Evolutionary conservation across 805 yeast species (phyloP).

Genomic region (Tanozyma kutaoensis): DNA sequence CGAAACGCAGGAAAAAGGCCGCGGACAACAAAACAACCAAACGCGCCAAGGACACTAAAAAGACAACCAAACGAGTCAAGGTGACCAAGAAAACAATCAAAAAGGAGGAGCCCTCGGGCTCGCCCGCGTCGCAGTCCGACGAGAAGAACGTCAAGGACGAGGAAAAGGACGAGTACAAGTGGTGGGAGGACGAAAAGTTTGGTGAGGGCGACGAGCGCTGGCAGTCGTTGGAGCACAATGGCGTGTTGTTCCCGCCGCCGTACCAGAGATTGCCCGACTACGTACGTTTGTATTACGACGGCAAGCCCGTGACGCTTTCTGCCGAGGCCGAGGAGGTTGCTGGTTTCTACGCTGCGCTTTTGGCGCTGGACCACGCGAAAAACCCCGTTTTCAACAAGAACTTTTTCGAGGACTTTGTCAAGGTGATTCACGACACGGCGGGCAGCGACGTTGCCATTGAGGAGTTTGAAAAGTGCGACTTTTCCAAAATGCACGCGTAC

Average conservation of each 20-base stretch:
- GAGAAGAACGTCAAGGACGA: too few relatives aligned
- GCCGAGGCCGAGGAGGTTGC: constrained; percentile 90
- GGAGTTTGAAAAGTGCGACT: constrained; percentile 63
- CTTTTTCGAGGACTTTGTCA: constrained; percentile 67
- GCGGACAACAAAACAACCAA: constrained; percentile 4
- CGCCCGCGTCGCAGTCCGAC: too few relatives aligned
- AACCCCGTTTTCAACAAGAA: constrained; percentile 80
- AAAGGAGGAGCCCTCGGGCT: background rate
- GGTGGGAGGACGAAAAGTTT: constrained; percentile 76
- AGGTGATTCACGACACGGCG: constrained; percentile 57
- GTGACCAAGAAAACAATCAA: constrained; percentile 2
- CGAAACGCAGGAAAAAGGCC: constrained; percentile 5
- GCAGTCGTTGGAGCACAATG: constrained; percentile 77
- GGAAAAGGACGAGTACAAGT: constrained; percentile 52
- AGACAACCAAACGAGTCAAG: constrained; percentile 1
- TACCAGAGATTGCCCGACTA: constrained; percentile 75
- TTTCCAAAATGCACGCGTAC: constrained; percentile 56
- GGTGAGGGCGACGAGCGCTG: constrained; percentile 67
- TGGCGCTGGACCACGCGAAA: constrained; percentile 78
- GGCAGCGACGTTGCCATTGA: constrained; percentile 37
- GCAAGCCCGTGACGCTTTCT: constrained; percentile 64
- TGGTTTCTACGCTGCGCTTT: constrained; percentile 82
- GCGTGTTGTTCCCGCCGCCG: constrained; percentile 88
- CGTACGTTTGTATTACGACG: constrained; percentile 66
- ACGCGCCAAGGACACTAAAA: constrained; percentile 6